A percentile compares a stretch with the other conserved stretches of the same genome.
Evolutionary conservation across 2,329 filamentous ascomycete genomes (phyloP).

Genomic region (Penicillium sp.): DNA sequence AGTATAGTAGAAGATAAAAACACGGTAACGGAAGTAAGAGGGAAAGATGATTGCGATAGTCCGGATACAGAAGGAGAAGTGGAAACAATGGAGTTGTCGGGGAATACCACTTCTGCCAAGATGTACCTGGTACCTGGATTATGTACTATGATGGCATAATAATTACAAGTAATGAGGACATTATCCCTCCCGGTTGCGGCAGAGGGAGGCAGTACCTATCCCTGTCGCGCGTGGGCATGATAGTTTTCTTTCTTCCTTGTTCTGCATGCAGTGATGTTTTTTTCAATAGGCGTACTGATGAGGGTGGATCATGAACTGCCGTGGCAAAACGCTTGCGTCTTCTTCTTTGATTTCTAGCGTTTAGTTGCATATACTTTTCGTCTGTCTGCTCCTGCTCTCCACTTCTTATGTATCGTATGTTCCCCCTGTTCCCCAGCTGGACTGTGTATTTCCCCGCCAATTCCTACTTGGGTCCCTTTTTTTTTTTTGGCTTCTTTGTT

Average conservation of each 20-base stretch:
- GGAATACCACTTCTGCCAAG: background rate
- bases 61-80: constrained; percentile 2
- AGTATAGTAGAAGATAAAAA: background rate
- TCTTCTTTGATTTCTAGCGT: constrained; percentile 3
- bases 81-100: constrained; percentile 7
- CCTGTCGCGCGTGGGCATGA: background rate
- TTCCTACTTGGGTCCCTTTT: constrained; percentile 8
- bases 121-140: background rate
- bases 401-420: constrained; percentile 26
- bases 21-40: background rate
- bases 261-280: constrained; percentile 9
- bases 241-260: background rate
- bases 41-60: background rate
- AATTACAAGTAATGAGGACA: background rate
- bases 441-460: constrained; percentile 1
- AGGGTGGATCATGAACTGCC: background rate
- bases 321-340: constrained; percentile 29
- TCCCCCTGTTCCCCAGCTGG: constrained; percentile 13
- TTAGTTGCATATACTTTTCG: constrained; percentile 10
- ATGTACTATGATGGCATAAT: background rate
- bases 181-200: constrained; percentile 18
- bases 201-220: background rate
- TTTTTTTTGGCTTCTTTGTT: constrained; percentile 9
- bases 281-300: background rate
- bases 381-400: constrained; percentile 15